Base-by-base conservation (phyloP, 2,329 filamentous ascomycete species). In the Fusarium sp. region DNA sequence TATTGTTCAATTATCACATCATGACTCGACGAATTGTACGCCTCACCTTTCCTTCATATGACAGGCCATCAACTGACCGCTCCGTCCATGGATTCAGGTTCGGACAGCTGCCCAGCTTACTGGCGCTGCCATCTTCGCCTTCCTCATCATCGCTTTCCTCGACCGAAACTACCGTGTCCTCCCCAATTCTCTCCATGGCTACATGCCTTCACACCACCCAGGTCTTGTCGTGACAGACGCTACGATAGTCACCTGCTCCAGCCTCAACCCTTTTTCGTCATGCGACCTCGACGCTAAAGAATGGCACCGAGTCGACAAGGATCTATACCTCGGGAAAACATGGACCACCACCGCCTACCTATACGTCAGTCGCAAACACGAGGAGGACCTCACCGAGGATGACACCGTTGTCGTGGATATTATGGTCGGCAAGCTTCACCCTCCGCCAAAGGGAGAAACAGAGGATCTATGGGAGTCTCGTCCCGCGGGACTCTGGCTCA, bases 291-390 rank as follows among this genome's bases (percentile, higher is more conserved):
- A 97, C 79, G 77, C 90, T 50, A 86, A 89, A 66, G 80, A 84
- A 71, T 98, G 95, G 95, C 91, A 94, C 76, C 92, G 94, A 58
- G 87, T 98, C 71, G 93, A 97, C 74, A 98, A 98, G 84, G 95
- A 98, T 80, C 88, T 98, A 0, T 97, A 95, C 80, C 89, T 98
- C 20, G 90, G 90, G 70, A 90, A 89, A 68, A 89, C 91, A 61
- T 94, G 94, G 90, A 87, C 94, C 50, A 90, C 90, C 32, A 93
- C 89, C 80, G 95, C 94, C 35, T 98, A 94, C 81, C 82, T 98
- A 30, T 93, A 95, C 80, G 90, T 98, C 70, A 90, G 93, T 82
- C 90, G 94, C 73, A 97, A 95, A 86, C 92, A 92, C 77, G 95
- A 98, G 85, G 93, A 96, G 81, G 94, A 98, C 70, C 88, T 98